Percentiles rank a stretch among this genome's conserved stretches.
These are phyloP conservation scores for Saccharomyces mikatae DNA, from an alignment of 805 yeast genomes.

Conservation along the genomic window DNA sequence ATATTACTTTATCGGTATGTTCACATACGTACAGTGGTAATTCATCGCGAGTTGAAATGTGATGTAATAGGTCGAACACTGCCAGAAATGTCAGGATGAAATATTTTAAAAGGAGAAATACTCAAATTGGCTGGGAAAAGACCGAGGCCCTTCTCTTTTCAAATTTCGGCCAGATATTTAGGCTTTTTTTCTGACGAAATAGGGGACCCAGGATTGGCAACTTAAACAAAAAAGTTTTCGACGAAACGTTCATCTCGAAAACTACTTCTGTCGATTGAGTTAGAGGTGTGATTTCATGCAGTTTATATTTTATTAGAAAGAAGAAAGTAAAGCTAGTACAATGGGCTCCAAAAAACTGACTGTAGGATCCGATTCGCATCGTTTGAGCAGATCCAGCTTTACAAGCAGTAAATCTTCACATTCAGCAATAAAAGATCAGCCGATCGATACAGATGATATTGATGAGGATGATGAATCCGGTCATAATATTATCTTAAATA, in stretches of 20 bases:
- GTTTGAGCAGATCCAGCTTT: background rate
- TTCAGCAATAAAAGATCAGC: background rate
- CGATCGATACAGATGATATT: slow-evolving; percentile 52
- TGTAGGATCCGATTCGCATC: background rate
- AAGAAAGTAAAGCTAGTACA: background rate
- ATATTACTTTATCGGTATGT: background rate
- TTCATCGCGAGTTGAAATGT: background rate
- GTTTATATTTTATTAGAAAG: background rate
- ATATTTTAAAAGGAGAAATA: background rate
- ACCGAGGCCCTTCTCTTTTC: background rate
- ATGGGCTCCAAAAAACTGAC: background rate
- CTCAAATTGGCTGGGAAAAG: background rate
- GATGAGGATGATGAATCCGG: slow-evolving; percentile 91
- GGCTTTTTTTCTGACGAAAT: background rate
- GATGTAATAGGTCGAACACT: background rate
- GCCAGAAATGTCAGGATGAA: background rate
- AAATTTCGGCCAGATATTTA: background rate
- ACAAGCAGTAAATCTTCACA: background rate
- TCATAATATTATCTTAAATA: slow-evolving; percentile 76
- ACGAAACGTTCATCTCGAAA: background rate
- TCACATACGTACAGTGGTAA: background rate
- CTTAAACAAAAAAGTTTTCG: background rate
- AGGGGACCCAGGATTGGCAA: background rate
- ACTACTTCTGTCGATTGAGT: background rate
- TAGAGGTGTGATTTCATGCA: background rate